These are phyloP conservation scores for Aspergillus calidoustus DNA, from an alignment of 2,329 filamentous ascomycete species.

Conservation along the genomic window DNA sequence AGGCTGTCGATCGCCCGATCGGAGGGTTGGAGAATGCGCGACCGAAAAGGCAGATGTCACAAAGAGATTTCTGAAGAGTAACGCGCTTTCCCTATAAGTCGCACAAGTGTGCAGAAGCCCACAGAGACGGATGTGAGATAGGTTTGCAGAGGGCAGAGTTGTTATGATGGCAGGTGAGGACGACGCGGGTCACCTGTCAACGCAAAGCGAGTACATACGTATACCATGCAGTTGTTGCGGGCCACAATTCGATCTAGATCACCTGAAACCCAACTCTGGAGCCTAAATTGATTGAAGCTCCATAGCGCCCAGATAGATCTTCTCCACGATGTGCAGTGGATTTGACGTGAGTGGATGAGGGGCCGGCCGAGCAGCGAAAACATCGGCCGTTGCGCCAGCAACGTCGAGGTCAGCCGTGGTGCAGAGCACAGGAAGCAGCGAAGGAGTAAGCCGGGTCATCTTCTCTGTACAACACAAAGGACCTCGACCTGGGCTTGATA, in stretches of 20 bases:
- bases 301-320: slow-evolving; percentile 13
- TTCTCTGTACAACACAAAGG: background rate
- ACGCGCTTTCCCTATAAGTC: background rate
- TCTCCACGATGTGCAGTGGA: slow-evolving; percentile 15
- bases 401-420: slow-evolving; percentile 15
- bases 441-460: background rate
- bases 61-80: slow-evolving; percentile 8
- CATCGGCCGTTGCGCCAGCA: slow-evolving; percentile 31
- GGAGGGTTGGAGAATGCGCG: slow-evolving; percentile 19
- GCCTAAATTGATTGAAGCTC: slow-evolving; percentile 19
- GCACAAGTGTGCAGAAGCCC: background rate
- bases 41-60: slow-evolving; percentile 10
- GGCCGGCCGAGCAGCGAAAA: slow-evolving; percentile 20
- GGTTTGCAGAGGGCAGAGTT: slow-evolving; percentile 1
- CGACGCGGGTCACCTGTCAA: slow-evolving; percentile 15
- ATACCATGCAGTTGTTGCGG: slow-evolving; percentile 15
- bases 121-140: background rate
- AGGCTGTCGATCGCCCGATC: slow-evolving; percentile 23
- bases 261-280: slow-evolving; percentile 9
- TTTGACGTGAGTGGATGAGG: slow-evolving; percentile 21
- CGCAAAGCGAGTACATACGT: slow-evolving; percentile 13
- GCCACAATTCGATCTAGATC: slow-evolving; percentile 17
- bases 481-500: background rate
- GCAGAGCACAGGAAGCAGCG: background rate
- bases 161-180: slow-evolving; percentile 8